Evolutionary conservation across 169 alveolate species (phyloP).

Genomic region (Babesia bigemina): DNA sequence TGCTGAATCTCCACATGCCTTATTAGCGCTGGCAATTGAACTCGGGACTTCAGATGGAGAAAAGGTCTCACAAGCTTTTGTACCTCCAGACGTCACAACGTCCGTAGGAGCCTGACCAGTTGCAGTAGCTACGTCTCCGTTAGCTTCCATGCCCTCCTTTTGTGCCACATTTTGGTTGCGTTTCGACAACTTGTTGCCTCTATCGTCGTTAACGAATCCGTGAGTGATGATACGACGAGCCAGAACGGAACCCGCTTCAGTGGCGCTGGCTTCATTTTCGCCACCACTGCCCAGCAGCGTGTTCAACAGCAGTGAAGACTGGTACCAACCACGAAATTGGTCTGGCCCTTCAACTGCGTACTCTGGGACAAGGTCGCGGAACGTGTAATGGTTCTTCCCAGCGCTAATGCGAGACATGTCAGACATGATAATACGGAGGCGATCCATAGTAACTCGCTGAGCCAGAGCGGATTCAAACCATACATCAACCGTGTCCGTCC

Average conservation of each 20-base stretch:
- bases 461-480: constrained; percentile 87
- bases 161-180: constrained; percentile 5
- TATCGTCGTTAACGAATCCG: constrained; percentile 53
- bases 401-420: not conserved
- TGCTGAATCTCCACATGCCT: not conserved
- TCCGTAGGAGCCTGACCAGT: not conserved
- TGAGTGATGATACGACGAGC: constrained; percentile 55
- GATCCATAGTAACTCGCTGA: constrained; percentile 14
- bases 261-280: not conserved
- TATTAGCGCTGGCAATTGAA: not conserved
- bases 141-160: not conserved
- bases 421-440: constrained; percentile 12
- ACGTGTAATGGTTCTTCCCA: not conserved
- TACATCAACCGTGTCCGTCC: constrained; percentile 62
- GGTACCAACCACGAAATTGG: constrained; percentile 88
- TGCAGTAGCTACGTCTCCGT: too few relatives aligned
- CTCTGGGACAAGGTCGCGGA: not conserved
- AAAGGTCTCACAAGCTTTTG: too few relatives aligned
- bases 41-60: not conserved
- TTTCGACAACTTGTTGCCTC: constrained; percentile 46
- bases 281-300: constrained; percentile 11
- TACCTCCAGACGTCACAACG: not conserved
- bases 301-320: constrained; percentile 66
- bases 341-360: constrained; percentile 82
- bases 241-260: constrained; percentile 18